Percentiles rank a stretch among this genome's conserved stretches.
These are phyloP conservation scores for Sugiyamaella mastotermitis DNA, from an alignment of 805 yeast species.

Conservation along the genomic window DNA sequence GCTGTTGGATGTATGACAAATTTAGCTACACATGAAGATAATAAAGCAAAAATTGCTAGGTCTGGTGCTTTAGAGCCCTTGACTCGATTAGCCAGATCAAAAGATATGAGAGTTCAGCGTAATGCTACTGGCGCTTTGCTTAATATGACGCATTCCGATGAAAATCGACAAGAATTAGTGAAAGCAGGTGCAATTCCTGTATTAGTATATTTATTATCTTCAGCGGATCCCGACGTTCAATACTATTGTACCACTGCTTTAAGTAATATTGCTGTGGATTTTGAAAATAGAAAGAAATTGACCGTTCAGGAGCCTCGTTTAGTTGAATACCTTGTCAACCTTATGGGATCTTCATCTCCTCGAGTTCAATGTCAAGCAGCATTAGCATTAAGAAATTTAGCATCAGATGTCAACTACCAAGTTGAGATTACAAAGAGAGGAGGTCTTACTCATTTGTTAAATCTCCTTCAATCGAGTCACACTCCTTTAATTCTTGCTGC, in stretches of 20 bases:
- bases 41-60: conserved; percentile 91
- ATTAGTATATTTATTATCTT: conserved; percentile 75
- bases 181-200: conserved; percentile 99
- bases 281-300: conserved; percentile 77
- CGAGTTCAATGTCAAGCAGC: conserved; percentile 99
- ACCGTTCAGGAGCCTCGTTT: conserved; percentile 90
- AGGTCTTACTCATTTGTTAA: conserved; percentile 90
- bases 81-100: conserved; percentile 88
- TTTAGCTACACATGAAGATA: conserved; percentile 95
- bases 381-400: conserved; percentile 88
- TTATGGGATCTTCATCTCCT: conserved; percentile 91
- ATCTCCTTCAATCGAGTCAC: conserved; percentile 78
- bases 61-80: conserved; percentile 94
- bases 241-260: conserved; percentile 97
- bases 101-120: conserved; percentile 93
- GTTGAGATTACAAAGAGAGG: conserved; percentile 93
- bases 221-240: conserved; percentile 93
- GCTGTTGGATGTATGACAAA: conserved; percentile 99
- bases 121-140: conserved; percentile 97
- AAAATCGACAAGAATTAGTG: conserved; percentile 92
- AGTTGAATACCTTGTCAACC: conserved; percentile 76
- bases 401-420: conserved; percentile 93
- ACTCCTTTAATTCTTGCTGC: conserved; percentile 93
- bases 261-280: conserved; percentile 96
- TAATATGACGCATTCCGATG: conserved; percentile 97